Percentiles rank a stretch among this genome's conserved stretches.
phyloP scores from a whole-genome alignment of 2,329 filamentous ascomycete species.

The Sporothrix euskadiensis region DNA sequence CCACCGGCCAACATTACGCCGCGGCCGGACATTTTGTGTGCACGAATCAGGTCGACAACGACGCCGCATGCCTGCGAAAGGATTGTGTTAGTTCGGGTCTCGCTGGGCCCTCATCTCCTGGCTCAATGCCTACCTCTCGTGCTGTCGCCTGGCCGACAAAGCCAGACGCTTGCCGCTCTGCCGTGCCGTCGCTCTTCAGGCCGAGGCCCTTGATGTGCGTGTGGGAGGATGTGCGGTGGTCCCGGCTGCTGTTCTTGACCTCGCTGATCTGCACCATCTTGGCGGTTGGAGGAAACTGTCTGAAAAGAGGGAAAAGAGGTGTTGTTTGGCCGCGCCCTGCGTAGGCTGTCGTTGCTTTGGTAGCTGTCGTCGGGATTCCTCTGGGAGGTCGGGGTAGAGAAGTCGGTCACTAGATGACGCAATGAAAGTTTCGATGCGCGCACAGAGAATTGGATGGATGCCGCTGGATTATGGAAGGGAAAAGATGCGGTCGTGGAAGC shows the following conservation, averaged over 20 bases:
- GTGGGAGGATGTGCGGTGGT: slow-evolving; percentile 93
- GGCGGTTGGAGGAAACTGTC: slow-evolving; percentile 33
- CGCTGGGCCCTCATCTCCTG: background rate
- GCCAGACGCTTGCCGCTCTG: slow-evolving; percentile 75
- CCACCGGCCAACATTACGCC: slow-evolving; percentile 92
- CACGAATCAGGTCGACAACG: slow-evolving; percentile 91
- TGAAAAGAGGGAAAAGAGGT: background rate
- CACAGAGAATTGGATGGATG: background rate
- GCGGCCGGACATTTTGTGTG: slow-evolving; percentile 96
- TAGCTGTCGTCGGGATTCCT: background rate
- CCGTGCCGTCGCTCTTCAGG: slow-evolving; percentile 78
- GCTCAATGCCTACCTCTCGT: slow-evolving; percentile 67
- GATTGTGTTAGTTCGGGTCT: background rate
- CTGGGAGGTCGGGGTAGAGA: background rate
- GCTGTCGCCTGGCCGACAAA: slow-evolving; percentile 89
- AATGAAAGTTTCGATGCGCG: background rate
- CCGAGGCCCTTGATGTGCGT: slow-evolving; percentile 97
- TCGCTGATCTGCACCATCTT: slow-evolving; percentile 88
- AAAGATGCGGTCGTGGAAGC: slow-evolving; percentile 5
- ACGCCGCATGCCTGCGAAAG: slow-evolving; percentile 77
- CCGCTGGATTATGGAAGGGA: background rate
- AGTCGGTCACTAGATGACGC: background rate
- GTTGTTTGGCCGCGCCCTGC: background rate
- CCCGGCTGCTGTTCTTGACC: slow-evolving; percentile 90
- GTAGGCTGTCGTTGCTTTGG: background rate